Conservation (phyloP, 805 yeast species). For the Diddensiella transvaalensis region DNA sequence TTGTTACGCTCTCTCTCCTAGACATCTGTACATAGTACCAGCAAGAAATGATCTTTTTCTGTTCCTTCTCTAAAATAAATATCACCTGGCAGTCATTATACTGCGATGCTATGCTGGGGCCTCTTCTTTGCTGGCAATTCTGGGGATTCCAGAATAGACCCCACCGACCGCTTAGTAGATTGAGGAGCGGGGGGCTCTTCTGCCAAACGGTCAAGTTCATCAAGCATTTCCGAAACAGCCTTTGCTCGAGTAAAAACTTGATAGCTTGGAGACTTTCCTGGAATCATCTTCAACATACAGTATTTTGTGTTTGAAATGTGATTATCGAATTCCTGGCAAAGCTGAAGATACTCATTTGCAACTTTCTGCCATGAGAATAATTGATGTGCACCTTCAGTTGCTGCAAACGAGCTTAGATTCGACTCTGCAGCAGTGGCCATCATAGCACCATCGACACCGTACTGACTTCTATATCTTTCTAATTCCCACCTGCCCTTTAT, state of each 20-base stretch:
- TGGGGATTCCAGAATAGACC: background rate
- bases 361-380: conserved; percentile 53
- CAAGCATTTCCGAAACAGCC: conserved; percentile 29
- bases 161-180: background rate
- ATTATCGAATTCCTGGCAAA: conserved; percentile 58
- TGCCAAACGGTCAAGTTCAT: background rate
- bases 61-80: background rate
- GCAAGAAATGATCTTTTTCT: background rate
- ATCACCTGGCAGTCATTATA: background rate
- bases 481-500: conserved; percentile 55
- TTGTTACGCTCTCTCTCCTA: background rate
- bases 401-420: conserved; percentile 72
- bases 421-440: conserved; percentile 86
- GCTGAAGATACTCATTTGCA: conserved; percentile 51
- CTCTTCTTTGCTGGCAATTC: background rate
- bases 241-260: conserved; percentile 54
- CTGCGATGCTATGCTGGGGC: background rate
- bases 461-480: conserved; percentile 45
- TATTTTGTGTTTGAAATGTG: conserved; percentile 74
- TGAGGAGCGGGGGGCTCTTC: background rate
- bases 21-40: conserved; percentile 3
- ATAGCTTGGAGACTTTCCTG: conserved; percentile 66
- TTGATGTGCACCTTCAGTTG: conserved; percentile 18
- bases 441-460: conserved; percentile 78
- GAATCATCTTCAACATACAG: conserved; percentile 71